Evolutionary conservation across 2,329 filamentous ascomycete genomes (phyloP).

Genomic region (Hypoxylon sp.): DNA sequence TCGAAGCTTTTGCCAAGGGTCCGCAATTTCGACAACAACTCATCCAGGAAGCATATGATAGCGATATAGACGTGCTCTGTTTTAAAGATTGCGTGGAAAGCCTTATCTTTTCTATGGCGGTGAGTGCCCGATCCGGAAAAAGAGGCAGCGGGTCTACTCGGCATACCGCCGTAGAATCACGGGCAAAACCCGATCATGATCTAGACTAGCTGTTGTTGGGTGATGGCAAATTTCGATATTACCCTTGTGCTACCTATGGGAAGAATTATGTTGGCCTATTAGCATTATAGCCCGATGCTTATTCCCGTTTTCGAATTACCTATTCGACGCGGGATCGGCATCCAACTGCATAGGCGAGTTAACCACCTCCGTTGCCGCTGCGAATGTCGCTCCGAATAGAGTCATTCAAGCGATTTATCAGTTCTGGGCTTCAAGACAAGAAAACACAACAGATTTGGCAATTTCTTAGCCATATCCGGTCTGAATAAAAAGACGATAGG

Average conservation of each 20-base stretch:
- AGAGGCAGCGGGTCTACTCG: not conserved
- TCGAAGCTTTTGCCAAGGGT: constrained; percentile 35
- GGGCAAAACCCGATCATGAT: constrained; percentile 17
- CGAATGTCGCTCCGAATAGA: constrained; percentile 37
- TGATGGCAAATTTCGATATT: constrained; percentile 19
- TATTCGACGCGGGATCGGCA: constrained; percentile 47
- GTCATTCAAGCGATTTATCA: constrained; percentile 23
- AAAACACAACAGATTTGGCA: constrained; percentile 6
- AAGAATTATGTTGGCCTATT: constrained; percentile 2
- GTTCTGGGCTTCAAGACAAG: not conserved
- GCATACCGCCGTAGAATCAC: constrained; percentile 7
- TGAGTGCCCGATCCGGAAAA: constrained; percentile 35
- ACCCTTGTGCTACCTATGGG: constrained; percentile 5
- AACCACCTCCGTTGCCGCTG: constrained; percentile 48
- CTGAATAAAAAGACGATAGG: not conserved
- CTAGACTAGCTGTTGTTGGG: constrained; percentile 8
- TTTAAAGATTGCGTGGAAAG: not conserved
- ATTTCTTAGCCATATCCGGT: constrained; percentile 4
- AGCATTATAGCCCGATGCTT: constrained; percentile 20
- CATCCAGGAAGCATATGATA: constrained; percentile 12
- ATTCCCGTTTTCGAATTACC: constrained; percentile 32
- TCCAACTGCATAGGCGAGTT: constrained; percentile 32
- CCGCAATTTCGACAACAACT: constrained; percentile 12
- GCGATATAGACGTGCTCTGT: not conserved
- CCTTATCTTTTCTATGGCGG: constrained; percentile 25